Evolutionary conservation across 805 yeast genomes (phyloP), one percentile per base, ranked within the genome.

Genomic region (Wickerhamiella shivajii): DNA sequence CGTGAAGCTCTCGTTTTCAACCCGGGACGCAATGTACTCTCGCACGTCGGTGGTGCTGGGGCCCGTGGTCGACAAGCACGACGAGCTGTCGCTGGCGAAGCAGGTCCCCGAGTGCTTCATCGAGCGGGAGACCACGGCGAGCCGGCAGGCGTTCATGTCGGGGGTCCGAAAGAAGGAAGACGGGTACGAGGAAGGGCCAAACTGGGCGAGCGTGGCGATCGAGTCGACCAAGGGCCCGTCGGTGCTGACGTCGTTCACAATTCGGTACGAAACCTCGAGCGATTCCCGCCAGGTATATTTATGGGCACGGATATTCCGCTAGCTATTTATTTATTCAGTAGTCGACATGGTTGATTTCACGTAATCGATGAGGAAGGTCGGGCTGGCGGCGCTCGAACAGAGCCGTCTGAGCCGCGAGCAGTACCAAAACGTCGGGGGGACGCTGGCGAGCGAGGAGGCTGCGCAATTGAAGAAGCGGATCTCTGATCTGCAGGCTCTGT

Each of bases 401-500:
- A 11, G 23, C 9, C 21, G 23, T 14, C 22, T 24, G 19, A 31
- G 25, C 7, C 27, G 26, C n/a, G 28, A 35, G 22, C 39, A 38
- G 32, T 38, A 31, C 27, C 27, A 35, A 8, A 13, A n/a, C 6
- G 38, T 38, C 3, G 41, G 39, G 13, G 33, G 29, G 11, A 21
- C 31, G 77, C 57, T 3, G 5, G 29, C 37, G 12, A 33, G 17
- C 14, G 29, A 19, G 10, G 44, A 41, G 27, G 40, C 73, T 2
- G 64, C 63, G 13, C 74, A 74, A 50, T 61, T 81, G 18, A 53
- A 71, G 3, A 70, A 79, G 1, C 96, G 85, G 51, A 55, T 85
- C 3, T 63, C 68, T 10, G 77, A 78, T 10, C 81, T 85, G 49
- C 92, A 79, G 49, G 66, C 73, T 23, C 81, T 84, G 1, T 58